These are phyloP conservation scores for Plasmodium gallinaceum DNA, from an alignment of 169 alveolate species.

Conservation along the genomic window DNA sequence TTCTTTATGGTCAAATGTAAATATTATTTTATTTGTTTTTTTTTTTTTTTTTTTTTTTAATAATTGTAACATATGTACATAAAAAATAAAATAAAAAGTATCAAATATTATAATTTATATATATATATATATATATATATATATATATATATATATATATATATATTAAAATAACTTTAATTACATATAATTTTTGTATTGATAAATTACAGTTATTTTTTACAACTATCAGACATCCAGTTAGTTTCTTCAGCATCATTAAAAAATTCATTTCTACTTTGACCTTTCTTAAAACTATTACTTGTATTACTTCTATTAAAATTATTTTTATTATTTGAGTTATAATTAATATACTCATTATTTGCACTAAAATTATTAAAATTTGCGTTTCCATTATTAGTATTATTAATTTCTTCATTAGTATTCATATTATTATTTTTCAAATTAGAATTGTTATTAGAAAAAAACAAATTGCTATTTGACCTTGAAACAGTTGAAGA, in stretches of 20 bases:
- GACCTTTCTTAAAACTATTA: no score
- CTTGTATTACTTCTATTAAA: no score
- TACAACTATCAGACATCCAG: no score
- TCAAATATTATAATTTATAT: background rate
- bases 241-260: no score
- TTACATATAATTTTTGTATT: no score
- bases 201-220: no score
- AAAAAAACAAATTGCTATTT: constrained; percentile 58
- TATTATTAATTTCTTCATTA: background rate
- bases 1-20: background rate
- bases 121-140: background rate
- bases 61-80: background rate
- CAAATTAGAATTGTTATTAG: constrained; percentile 26
- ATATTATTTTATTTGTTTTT: background rate
- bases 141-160: constrained; percentile 5
- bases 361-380: constrained; percentile 1
- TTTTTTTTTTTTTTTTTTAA: background rate
- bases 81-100: background rate
- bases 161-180: no score
- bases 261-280: no score
- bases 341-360: constrained; percentile 12
- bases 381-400: background rate
- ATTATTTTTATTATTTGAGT: background rate
- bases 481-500: constrained; percentile 68
- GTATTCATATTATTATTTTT: constrained; percentile 6